Percentiles rank a stretch among this genome's conserved stretches.
Evolutionary conservation across 164 flowering plant genomes (phyloP).

Genomic region (Euptelea pleiosperma): DNA sequence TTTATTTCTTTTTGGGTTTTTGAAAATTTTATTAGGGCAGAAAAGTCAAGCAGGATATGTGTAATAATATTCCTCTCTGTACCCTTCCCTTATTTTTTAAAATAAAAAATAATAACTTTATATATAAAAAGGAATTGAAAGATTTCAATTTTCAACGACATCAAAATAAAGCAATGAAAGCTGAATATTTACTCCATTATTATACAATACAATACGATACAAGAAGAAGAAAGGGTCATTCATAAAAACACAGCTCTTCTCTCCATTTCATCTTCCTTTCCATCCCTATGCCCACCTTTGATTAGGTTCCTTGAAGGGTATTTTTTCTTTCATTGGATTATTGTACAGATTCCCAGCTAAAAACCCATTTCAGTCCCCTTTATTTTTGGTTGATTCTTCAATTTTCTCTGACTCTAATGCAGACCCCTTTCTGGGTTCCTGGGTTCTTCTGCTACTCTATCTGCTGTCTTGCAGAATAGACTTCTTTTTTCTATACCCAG

Average conservation of each 20-base stretch:
- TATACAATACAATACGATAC: slow-evolving; percentile 33
- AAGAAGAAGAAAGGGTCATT: slow-evolving; percentile 44
- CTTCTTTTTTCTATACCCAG: slow-evolving; percentile 24
- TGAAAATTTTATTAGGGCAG: too few species aligned
- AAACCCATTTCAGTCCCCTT: slow-evolving; percentile 37
- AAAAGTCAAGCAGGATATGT: slow-evolving; percentile 35
- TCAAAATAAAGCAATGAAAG: slow-evolving; percentile 35
- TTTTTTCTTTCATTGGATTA: slow-evolving; percentile 48
- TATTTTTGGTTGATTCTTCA: slow-evolving; percentile 20
- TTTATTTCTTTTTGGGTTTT: neutral
- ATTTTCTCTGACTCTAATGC: slow-evolving; percentile 3
- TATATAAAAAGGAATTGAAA: slow-evolving; percentile 14
- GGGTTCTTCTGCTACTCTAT: slow-evolving; percentile 26
- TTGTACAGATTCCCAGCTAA: slow-evolving; percentile 44
- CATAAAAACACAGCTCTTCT: slow-evolving; percentile 29
- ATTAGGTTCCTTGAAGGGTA: slow-evolving; percentile 57
- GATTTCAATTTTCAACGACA: slow-evolving; percentile 31
- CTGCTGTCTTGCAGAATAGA: slow-evolving; percentile 35
- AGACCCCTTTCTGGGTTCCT: slow-evolving; percentile 10
- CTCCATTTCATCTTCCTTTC: slow-evolving; percentile 42
- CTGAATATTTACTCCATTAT: slow-evolving; percentile 52
- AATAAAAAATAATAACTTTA: slow-evolving; percentile 7
- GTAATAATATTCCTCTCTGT: slow-evolving; percentile 30
- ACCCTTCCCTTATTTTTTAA: slow-evolving; percentile 6
- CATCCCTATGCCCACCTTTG: slow-evolving; percentile 48